A percentile compares a stretch with the other conserved stretches of the same genome.
Conservation (phyloP, 805 yeast genomes). For the Lipomyces spencermartinsiae region DNA sequence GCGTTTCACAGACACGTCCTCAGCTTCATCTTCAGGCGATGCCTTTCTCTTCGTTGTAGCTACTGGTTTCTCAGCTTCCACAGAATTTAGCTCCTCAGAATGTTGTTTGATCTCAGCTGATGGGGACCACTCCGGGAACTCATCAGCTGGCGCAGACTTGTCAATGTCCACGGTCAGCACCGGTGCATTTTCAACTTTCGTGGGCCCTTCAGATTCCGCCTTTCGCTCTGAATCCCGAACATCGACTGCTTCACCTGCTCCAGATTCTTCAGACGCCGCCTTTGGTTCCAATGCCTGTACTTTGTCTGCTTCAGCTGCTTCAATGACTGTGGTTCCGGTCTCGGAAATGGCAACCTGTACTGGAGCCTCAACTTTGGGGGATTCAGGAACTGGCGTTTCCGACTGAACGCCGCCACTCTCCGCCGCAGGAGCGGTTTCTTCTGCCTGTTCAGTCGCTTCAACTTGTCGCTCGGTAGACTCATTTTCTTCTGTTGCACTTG, state of each 20-base stretch:
- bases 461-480: constrained; percentile 8
- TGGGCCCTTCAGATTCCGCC: background rate
- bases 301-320: background rate
- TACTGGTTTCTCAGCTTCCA: background rate
- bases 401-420: background rate
- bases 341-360: background rate
- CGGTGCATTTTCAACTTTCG: background rate
- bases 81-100: background rate
- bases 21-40: background rate
- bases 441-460: background rate
- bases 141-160: background rate
- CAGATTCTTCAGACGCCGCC: background rate
- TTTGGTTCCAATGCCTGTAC: background rate
- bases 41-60: background rate
- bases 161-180: background rate
- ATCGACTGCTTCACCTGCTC: background rate
- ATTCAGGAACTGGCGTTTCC: background rate
- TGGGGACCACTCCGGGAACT: background rate
- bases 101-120: background rate
- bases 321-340: background rate
- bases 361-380: background rate
- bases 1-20: background rate
- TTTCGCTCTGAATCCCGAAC: background rate
- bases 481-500: background rate
- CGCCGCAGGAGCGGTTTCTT: background rate